phyloP scores from a whole-genome alignment of 768 basidiomycete species.

The Clathrus columnatus region DNA sequence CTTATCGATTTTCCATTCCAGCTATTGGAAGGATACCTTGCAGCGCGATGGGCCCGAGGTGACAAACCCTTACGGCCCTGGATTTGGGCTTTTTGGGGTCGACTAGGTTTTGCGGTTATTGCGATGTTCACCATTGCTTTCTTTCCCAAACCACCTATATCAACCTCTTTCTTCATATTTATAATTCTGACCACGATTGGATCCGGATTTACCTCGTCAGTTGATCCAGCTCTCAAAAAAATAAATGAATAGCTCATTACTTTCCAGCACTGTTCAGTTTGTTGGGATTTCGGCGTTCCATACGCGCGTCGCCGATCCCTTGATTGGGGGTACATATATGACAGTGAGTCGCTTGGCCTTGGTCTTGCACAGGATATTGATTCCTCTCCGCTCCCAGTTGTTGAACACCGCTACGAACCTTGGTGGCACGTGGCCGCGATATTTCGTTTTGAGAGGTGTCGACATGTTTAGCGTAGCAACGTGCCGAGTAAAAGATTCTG shows the following conservation, averaged over 20 bases:
- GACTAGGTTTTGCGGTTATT: constrained; percentile 62
- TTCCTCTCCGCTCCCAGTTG: constrained; percentile 39
- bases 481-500: constrained; percentile 55
- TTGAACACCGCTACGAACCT: constrained; percentile 94
- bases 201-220: constrained; percentile 79
- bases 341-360: constrained; percentile 50
- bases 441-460: constrained; percentile 93
- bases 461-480: constrained; percentile 81
- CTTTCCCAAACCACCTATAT: constrained; percentile 75
- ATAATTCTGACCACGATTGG: constrained; percentile 76
- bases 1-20: constrained; percentile 98
- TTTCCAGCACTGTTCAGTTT: constrained; percentile 86
- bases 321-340: constrained; percentile 99
- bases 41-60: constrained; percentile 84
- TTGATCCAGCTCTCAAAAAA: neutral
- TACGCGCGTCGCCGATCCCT: constrained; percentile 88
- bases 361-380: neutral
- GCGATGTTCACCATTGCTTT: constrained; percentile 71
- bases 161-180: constrained; percentile 68
- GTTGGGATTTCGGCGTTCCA: constrained; percentile 99
- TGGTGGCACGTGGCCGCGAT: constrained; percentile 97
- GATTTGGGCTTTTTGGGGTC: constrained; percentile 86
- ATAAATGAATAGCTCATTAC: neutral
- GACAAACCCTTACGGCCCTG: constrained; percentile 76
- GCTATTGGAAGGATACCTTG: constrained; percentile 88